Evolutionary conservation across 305 asterid genomes (phyloP), one percentile per base, ranked within the genome.

Genomic region (Solanum hybrid): DNA sequence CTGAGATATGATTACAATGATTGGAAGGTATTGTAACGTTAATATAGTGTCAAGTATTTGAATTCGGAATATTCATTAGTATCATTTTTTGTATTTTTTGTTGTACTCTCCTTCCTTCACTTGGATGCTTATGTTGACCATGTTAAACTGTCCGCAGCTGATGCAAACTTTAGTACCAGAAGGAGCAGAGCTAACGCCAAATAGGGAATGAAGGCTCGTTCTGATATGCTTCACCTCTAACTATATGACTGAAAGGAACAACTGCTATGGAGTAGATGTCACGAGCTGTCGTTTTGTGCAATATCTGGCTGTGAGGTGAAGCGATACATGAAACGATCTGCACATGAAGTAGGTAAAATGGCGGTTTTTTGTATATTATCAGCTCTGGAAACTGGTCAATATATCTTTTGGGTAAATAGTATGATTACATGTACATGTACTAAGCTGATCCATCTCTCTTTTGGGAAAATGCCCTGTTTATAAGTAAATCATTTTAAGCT

Each of bases 1-100:
- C 90, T 93, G 91, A 91, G 95, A 90, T 90, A 92, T 2, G 96
- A 93, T 87, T 94, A 92, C 65, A 27, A 81, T 22, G 97, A 94
- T 89, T 95, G 98, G 97, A 86, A 93, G 97, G 97, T 95, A 92
- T 41, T 0, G 9, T 39, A 41, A 1, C 15, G 38, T 38, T 37
- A 39, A 7, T 15, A 72, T 38, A 70, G 22, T 29, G 6, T 87
- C 20, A 14, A 80, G 11, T 5, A 38, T 29, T 24, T 81, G 22
- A 81, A 24, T 24, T 80, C 1, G 6, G 32, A 81, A 81, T 38
- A 80, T 37, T 15, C 82, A 33, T 33, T 78, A 33, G 80, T 29
- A 75, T 29, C 80, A 6, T 7, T 26, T 4, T 22, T 86, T 65
- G 2, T 11, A 39, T 39, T 65, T 86, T 36, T 10, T 22, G 39